Evolutionary conservation across 305 asterid genomes (phyloP).

Genomic region (Galium porrigens): DNA sequence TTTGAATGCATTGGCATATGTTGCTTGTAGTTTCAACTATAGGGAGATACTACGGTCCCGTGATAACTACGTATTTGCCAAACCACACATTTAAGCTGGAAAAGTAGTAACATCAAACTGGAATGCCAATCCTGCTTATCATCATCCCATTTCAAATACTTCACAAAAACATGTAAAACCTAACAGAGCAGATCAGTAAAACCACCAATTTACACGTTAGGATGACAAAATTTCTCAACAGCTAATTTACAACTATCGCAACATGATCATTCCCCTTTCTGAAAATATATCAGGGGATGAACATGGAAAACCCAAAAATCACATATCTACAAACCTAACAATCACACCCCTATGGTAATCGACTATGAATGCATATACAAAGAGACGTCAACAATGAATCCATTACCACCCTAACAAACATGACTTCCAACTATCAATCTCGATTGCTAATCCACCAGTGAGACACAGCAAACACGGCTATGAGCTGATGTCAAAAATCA

Average conservation of each 20-base stretch:
- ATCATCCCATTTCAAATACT: background rate
- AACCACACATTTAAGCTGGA: background rate
- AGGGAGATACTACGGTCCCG: background rate
- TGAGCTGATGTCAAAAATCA: background rate
- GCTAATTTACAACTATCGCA: conserved; percentile 14
- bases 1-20: background rate
- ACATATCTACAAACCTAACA: conserved; percentile 13
- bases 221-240: conserved; percentile 7
- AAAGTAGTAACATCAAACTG: background rate
- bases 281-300: conserved; percentile 9
- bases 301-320: conserved; percentile 8
- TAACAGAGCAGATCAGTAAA: background rate
- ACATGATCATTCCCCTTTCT: conserved; percentile 7
- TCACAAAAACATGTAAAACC: background rate
- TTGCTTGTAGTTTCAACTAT: background rate
- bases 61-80: background rate
- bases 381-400: background rate
- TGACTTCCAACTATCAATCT: background rate
- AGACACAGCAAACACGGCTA: background rate
- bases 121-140: background rate
- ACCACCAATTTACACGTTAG: conserved; percentile 12
- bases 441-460: conserved; percentile 9
- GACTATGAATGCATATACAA: conserved; percentile 12
- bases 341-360: conserved; percentile 2
- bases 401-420: background rate